Evolutionary conservation across 2,329 filamentous ascomycete species (phyloP).

Genomic region (Cadophora malorum): DNA sequence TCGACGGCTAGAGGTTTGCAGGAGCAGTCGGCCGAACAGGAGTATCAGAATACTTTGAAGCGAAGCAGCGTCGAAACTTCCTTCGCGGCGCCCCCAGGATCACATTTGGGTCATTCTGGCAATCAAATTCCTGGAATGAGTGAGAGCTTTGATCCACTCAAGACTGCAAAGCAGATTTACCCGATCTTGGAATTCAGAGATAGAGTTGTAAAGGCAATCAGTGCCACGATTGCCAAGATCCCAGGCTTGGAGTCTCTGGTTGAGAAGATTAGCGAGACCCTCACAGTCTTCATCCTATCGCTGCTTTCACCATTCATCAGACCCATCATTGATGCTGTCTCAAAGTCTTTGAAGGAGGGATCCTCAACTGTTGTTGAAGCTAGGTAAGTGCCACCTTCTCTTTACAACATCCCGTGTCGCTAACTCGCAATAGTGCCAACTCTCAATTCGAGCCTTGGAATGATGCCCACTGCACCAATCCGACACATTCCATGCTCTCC

Average conservation of each 20-base stretch:
- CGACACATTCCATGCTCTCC: slow-evolving; percentile 82
- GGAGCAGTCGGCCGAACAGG: slow-evolving; percentile 66
- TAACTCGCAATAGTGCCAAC: slow-evolving; percentile 56
- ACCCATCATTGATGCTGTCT: slow-evolving; percentile 88
- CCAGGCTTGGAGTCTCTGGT: slow-evolving; percentile 89
- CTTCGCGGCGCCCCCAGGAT: slow-evolving; percentile 43
- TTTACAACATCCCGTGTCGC: slow-evolving; percentile 3
- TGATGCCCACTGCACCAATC: slow-evolving; percentile 75
- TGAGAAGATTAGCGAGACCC: slow-evolving; percentile 90
- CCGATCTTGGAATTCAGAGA: slow-evolving; percentile 94
- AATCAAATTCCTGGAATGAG: slow-evolving; percentile 74
- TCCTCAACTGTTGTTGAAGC: slow-evolving; percentile 74
- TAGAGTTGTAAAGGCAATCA: slow-evolving; percentile 88
- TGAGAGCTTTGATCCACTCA: slow-evolving; percentile 76
- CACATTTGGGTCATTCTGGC: slow-evolving; percentile 49
- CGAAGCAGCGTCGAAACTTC: slow-evolving; percentile 45
- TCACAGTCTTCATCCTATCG: slow-evolving; percentile 90
- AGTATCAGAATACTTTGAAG: slow-evolving; percentile 58
- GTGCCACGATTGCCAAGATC: slow-evolving; percentile 85
- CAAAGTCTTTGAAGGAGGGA: slow-evolving; percentile 83
- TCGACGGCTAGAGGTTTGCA: slow-evolving; percentile 69
- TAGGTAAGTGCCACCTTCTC: slow-evolving; percentile 45
- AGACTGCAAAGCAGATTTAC: slow-evolving; percentile 83
- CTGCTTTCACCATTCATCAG: slow-evolving; percentile 90
- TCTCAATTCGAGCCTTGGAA: slow-evolving; percentile 83